Base-by-base conservation (phyloP, 352 stramenopile species). In the Pythium dissimile region DNA sequence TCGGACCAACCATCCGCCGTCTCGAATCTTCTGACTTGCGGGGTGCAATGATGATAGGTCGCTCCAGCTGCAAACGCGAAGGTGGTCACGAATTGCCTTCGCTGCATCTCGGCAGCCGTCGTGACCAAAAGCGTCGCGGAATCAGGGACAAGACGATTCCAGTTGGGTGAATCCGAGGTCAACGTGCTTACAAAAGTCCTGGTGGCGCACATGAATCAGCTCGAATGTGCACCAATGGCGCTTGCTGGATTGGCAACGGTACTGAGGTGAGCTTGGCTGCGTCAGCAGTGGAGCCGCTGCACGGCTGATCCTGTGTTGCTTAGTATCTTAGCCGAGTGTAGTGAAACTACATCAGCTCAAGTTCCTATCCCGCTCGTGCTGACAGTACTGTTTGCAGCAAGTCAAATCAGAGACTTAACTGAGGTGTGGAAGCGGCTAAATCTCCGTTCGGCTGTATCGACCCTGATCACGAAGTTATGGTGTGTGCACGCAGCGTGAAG, bases 81-180 rank as follows among this genome's bases (percentile, higher is more conserved):
- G 1, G 30, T 62, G 27, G 23, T 43, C n/a, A 38, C 42, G 34
- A 34, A 18, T 18, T 50, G 54, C 23, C 31, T 62, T 6, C 21
- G 27, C 20, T 62, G 54, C 15, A 21, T 62, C 28, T 62, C 54
- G 2, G 31, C 45, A 46, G 42, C 52, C 20, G 23, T 60, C 16
- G 3, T 15, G 5, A 18, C 28, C 2, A 18, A 8, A n/a, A n/a
- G n/a, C n/a, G n/a, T n/a, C n/a, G n/a, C n/a, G n/a, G n/a, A n/a
- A n/a, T n/a, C n/a, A n/a, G n/a, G n/a, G n/a, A 16, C 3, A 16
- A 18, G 16, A 38, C 35, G n/a, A 6, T 54, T 52, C 44, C 42
- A 61, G 23, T 32, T 52, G n/a, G 30, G 42, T 24, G 45, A 46
- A 2, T 9, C 54, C 7, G 11, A 34, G 18, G n/a, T 38, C 11